Percentiles rank a stretch among this genome's conserved stretches.
phyloP scores from a whole-genome alignment of 2,329 filamentous ascomycete genomes.

The Calonectria pteridis region DNA sequence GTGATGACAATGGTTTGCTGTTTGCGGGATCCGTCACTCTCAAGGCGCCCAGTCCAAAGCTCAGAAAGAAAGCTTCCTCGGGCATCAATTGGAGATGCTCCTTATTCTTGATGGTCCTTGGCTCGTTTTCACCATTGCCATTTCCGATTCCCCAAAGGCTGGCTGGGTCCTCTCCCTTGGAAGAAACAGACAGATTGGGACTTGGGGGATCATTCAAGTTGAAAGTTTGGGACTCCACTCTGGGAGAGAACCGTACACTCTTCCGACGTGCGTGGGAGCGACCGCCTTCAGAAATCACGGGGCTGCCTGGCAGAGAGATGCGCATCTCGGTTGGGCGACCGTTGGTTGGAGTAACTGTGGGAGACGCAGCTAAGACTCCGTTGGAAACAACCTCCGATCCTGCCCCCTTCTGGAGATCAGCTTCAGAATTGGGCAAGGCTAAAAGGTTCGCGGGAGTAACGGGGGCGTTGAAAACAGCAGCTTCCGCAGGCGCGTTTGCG shows the following conservation, averaged over 20 bases:
- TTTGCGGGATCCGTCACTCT: constrained; percentile 67
- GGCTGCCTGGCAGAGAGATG: constrained; percentile 23
- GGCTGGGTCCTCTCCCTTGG: constrained; percentile 7
- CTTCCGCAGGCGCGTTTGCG: constrained; percentile 11
- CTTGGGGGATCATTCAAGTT: constrained; percentile 64
- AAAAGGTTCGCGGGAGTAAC: constrained; percentile 59
- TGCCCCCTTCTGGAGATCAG: neutral
- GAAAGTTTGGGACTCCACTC: constrained; percentile 74
- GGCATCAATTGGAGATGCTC: constrained; percentile 94
- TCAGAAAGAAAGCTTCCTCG: constrained; percentile 93
- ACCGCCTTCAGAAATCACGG: constrained; percentile 26
- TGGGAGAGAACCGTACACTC: constrained; percentile 78
- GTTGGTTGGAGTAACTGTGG: neutral
- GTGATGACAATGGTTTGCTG: constrained; percentile 60
- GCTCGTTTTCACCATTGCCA: neutral
- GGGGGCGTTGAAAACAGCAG: constrained; percentile 47
- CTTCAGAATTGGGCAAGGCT: constrained; percentile 13
- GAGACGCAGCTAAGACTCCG: neutral
- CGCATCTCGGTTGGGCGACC: neutral
- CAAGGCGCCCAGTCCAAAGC: constrained; percentile 83
- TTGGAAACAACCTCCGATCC: neutral
- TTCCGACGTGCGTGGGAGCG: constrained; percentile 62
- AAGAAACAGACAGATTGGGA: constrained; percentile 49
- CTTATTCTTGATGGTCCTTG: constrained; percentile 57
- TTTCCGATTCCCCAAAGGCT: neutral